Evolutionary conservation across 1,139 yeast genomes (phyloP).

Genomic region (Saccharomyces hybrid): DNA sequence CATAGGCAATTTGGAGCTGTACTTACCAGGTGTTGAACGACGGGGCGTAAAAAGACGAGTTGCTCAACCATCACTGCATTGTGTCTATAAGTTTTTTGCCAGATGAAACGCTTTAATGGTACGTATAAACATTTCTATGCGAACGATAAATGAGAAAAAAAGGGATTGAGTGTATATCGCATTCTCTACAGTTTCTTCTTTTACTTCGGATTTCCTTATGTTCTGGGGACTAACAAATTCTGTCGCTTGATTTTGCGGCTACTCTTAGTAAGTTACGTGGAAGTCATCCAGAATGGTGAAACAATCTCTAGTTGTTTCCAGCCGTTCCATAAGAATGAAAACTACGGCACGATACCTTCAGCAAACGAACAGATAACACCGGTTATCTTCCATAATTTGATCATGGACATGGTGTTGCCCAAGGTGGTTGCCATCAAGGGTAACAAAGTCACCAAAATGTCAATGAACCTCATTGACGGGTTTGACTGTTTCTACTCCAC

Average conservation of each 20-base stretch:
- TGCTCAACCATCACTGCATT: no score
- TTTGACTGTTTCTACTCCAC: conserved; percentile 31
- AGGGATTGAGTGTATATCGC: no score
- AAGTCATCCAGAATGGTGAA: conserved; percentile 18
- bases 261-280: conserved; percentile 22
- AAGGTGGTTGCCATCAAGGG: conserved; percentile 27
- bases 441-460: conserved; percentile 29
- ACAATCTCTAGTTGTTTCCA: conserved; percentile 20
- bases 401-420: conserved; percentile 27
- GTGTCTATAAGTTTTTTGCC: no score
- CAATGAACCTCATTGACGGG: conserved; percentile 26
- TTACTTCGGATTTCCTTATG: no score
- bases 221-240: no score
- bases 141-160: no score
- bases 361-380: conserved; percentile 9
- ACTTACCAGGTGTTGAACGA: no score
- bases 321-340: conserved; percentile 15
- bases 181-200: no score
- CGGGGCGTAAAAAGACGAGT: no score
- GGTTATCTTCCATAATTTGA: conserved; percentile 22
- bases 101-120: no score
- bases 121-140: no score
- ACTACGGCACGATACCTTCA: conserved; percentile 6
- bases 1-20: no score
- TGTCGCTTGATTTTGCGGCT: background rate